These are phyloP conservation scores for Cucurbita argyrosperma DNA, from an alignment of 306 rosid species.

Conservation along the genomic window DNA sequence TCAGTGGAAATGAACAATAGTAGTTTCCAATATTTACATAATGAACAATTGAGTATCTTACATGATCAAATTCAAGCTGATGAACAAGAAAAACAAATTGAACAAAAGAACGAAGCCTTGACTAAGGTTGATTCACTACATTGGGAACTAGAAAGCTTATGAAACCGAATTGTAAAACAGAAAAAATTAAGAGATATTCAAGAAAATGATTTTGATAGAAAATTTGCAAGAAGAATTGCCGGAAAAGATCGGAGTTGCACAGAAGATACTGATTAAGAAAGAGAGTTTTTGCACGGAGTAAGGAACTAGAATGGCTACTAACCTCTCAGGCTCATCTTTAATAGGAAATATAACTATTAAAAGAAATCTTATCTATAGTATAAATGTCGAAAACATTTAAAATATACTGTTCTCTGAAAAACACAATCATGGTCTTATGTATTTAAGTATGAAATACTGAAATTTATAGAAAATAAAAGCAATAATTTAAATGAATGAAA, in stretches of 20 bases:
- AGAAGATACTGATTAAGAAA: slow-evolving; percentile 20
- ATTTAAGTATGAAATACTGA: too few relatives aligned
- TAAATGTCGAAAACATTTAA: too few relatives aligned
- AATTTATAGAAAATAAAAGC: too few relatives aligned
- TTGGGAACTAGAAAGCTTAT: slow-evolving; percentile 16
- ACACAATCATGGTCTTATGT: too few relatives aligned
- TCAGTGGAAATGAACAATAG: slow-evolving; percentile 36
- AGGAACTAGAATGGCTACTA: slow-evolving; percentile 2
- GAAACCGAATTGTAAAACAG: slow-evolving; percentile 20
- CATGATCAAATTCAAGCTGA: slow-evolving; percentile 4
- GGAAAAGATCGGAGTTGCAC: slow-evolving; percentile 11
- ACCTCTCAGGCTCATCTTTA: too few relatives aligned
- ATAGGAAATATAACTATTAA: too few relatives aligned
- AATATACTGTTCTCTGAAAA: too few relatives aligned
- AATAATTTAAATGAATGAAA: too few relatives aligned
- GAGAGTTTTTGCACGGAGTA: slow-evolving; percentile 16
- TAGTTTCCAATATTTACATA: slow-evolving; percentile 8
- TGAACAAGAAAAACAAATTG: slow-evolving; percentile 26
- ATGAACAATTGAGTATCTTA: slow-evolving; percentile 10
- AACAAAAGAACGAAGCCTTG: slow-evolving; percentile 10
- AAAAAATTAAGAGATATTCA: slow-evolving; percentile 13
- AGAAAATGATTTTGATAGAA: slow-evolving; percentile 12
- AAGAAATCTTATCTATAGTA: too few relatives aligned
- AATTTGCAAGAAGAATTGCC: slow-evolving; percentile 25
- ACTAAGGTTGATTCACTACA: slow-evolving; percentile 20